phyloP scores from a whole-genome alignment of 495 filamentous ascomycete genomes.

The Aspergillus bertholletiae region DNA sequence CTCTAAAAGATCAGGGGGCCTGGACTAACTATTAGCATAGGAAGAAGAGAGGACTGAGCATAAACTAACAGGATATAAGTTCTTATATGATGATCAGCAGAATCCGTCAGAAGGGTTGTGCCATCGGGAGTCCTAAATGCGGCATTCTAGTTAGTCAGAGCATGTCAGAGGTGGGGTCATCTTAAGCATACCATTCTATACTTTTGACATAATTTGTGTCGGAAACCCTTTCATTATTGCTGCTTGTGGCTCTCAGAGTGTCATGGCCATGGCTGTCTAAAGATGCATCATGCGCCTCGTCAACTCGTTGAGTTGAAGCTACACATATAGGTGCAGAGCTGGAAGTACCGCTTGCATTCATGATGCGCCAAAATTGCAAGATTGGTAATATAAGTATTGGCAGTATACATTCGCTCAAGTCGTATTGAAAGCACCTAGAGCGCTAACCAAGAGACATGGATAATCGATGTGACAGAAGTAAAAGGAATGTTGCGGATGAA shows the following conservation, averaged over 20 bases:
- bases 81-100: slow-evolving; percentile 62
- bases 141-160: neutral
- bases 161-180: neutral
- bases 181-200: slow-evolving; percentile 51
- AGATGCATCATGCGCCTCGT: neutral
- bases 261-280: neutral
- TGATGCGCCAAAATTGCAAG: neutral
- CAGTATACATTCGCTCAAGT: neutral
- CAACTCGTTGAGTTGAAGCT: slow-evolving; percentile 22
- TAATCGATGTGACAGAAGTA: neutral
- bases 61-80: slow-evolving; percentile 63
- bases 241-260: neutral
- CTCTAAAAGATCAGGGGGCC: slow-evolving; percentile 66
- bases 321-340: slow-evolving; percentile 28
- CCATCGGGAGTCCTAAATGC: slow-evolving; percentile 70
- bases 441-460: no score
- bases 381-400: neutral
- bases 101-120: slow-evolving; percentile 73
- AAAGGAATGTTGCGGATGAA: neutral
- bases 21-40: slow-evolving; percentile 17
- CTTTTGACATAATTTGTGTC: slow-evolving; percentile 52
- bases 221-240: neutral
- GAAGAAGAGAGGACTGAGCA: neutral
- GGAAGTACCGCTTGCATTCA: slow-evolving; percentile 3
- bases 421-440: neutral